Evolutionary conservation across 441 rosid species (phyloP).

Genomic region (Erodium moschatum): DNA sequence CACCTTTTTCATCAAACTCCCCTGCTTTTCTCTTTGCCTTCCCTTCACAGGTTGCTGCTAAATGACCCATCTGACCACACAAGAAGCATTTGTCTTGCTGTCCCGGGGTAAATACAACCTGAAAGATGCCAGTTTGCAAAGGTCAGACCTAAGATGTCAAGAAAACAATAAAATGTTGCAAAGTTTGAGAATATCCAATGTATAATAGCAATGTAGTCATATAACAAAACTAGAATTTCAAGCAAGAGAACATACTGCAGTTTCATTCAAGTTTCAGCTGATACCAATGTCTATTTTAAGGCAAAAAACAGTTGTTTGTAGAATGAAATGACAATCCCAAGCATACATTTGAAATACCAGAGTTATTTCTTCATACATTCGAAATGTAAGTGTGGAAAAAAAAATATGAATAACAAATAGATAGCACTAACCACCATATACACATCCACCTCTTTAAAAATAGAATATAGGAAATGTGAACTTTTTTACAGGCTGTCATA

Average conservation of each 20-base stretch:
- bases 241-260: neutral
- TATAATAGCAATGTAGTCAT: neutral
- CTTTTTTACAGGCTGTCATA: neutral
- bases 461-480: constrained; percentile 1
- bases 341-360: neutral
- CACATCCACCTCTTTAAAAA: neutral
- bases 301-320: neutral
- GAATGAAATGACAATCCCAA: neutral
- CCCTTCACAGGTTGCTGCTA: constrained; percentile 82
- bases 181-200: neutral
- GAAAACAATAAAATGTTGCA: neutral
- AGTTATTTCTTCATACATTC: neutral
- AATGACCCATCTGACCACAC: constrained; percentile 93
- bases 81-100: constrained; percentile 85
- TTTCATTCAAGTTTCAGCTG: too few species aligned
- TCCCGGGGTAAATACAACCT: constrained; percentile 93
- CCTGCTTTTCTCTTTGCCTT: constrained; percentile 78
- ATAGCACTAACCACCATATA: neutral
- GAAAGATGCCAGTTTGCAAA: constrained; percentile 20
- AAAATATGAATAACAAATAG: neutral
- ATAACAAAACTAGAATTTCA: neutral
- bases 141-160: neutral
- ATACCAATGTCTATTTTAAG: neutral
- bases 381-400: neutral
- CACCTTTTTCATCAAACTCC: constrained; percentile 91